Evolutionary conservation across 2,329 filamentous ascomycete genomes (phyloP).

Genomic region (Botryotinia convoluta): DNA sequence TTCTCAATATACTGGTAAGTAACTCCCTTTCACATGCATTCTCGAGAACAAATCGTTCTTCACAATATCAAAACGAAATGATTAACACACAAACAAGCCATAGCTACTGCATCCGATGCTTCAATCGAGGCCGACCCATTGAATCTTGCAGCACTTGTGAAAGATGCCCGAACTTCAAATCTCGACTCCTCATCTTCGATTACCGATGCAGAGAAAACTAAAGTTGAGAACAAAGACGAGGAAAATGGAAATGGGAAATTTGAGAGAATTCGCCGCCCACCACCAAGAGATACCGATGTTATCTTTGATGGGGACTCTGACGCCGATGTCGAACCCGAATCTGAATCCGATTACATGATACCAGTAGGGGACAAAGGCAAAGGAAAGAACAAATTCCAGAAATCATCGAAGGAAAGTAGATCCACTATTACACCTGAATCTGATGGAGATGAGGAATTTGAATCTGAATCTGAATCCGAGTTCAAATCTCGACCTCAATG

Average conservation of each 20-base stretch:
- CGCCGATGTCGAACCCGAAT: neutral
- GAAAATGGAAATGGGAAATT: neutral
- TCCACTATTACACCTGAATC: neutral
- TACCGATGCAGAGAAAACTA: neutral
- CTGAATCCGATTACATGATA: neutral
- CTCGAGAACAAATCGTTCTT: neutral
- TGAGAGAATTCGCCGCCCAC: neutral
- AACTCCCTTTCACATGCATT: neutral
- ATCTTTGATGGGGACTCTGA: neutral
- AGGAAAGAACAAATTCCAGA: neutral
- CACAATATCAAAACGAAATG: neutral
- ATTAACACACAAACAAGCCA: neutral
- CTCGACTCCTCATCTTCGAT: neutral
- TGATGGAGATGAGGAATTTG: too few relatives aligned
- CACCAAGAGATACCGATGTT: neutral
- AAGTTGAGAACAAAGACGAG: neutral
- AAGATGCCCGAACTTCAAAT: neutral
- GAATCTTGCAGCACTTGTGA: neutral
- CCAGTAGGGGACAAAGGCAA: neutral
- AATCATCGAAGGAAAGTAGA: neutral
- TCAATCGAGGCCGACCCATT: fast-evolving
- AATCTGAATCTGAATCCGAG: neutral
- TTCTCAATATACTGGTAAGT: neutral
- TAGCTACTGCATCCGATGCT: neutral
- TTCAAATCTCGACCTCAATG: neutral